Conservation (phyloP, 495 filamentous ascomycete genomes). For the Immersiella caudata region DNA sequence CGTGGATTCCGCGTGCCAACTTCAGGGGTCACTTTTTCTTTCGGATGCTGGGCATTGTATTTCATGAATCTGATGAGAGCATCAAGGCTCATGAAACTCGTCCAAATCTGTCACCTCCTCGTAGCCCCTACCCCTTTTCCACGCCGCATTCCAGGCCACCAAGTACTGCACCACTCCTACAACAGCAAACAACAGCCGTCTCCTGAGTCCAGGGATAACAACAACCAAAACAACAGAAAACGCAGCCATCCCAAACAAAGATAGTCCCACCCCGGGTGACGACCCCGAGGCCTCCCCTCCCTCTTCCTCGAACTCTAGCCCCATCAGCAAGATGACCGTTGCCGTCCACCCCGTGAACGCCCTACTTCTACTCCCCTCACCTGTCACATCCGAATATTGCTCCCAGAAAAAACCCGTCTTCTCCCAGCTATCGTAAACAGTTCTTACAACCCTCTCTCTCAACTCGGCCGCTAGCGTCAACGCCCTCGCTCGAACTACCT, state of each 20-base stretch:
- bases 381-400: slow-evolving; percentile 89
- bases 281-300: not conserved
- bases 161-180: not conserved
- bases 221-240: not conserved
- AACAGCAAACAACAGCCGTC: not conserved
- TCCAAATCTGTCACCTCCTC: slow-evolving; percentile 22
- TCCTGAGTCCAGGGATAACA: not conserved
- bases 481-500: slow-evolving; percentile 63
- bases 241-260: not conserved
- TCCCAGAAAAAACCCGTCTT: slow-evolving; percentile 97
- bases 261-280: not conserved
- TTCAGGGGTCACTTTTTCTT: too few relatives aligned
- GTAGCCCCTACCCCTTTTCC: slow-evolving; percentile 3
- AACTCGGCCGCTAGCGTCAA: slow-evolving; percentile 69
- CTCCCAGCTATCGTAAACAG: slow-evolving; percentile 80
- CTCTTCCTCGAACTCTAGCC: slow-evolving; percentile 53
- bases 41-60: too few relatives aligned
- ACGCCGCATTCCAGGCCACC: not conserved
- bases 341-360: slow-evolving; percentile 98
- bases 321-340: slow-evolving; percentile 91
- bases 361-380: slow-evolving; percentile 83
- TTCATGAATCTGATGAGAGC: not conserved
- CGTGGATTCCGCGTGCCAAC: too few relatives aligned
- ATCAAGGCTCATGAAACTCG: slow-evolving; percentile 12
- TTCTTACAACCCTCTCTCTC: slow-evolving; percentile 77